These are phyloP conservation scores for Wickerhamiella dianesei DNA, from an alignment of 805 yeast genomes.

Conservation along the genomic window DNA sequence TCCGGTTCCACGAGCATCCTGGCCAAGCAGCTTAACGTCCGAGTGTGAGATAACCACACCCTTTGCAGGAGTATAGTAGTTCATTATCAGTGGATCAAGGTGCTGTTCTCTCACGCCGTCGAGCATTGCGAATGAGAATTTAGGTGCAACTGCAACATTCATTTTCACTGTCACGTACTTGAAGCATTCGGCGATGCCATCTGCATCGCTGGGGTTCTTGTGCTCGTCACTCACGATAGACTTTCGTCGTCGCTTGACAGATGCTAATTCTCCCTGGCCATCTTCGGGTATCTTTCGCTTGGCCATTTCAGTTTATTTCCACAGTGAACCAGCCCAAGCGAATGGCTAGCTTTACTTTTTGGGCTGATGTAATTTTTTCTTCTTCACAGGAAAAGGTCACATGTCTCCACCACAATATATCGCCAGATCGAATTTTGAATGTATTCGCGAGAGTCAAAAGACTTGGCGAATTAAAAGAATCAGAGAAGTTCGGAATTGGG, in stretches of 20 bases:
- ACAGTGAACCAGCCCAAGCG: not conserved
- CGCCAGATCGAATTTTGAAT: too few relatives aligned
- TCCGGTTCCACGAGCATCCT: constrained; percentile 30
- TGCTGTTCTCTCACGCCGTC: constrained; percentile 80
- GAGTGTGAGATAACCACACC: constrained; percentile 80
- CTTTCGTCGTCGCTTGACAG: constrained; percentile 13
- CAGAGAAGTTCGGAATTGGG: too few relatives aligned
- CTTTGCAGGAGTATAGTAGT: constrained; percentile 51
- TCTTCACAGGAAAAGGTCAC: not conserved
- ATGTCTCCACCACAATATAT: too few relatives aligned
- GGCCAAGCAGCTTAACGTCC: constrained; percentile 42
- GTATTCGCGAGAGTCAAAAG: too few relatives aligned
- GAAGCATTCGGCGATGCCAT: constrained; percentile 47
- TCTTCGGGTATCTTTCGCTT: constrained; percentile 13
- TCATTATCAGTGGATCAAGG: constrained; percentile 79
- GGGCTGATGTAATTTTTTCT: not conserved
- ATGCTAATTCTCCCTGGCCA: constrained; percentile 1
- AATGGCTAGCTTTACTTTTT: not conserved
- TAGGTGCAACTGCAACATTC: constrained; percentile 83
- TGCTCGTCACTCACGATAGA: constrained; percentile 8
- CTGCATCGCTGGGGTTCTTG: constrained; percentile 19
- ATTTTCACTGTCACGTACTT: constrained; percentile 44
- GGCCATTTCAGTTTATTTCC: constrained; percentile 7
- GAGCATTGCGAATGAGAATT: constrained; percentile 50
- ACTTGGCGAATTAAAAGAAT: too few relatives aligned